phyloP scores from a whole-genome alignment of 768 basidiomycete genomes.

The Mycena leptocephala region DNA sequence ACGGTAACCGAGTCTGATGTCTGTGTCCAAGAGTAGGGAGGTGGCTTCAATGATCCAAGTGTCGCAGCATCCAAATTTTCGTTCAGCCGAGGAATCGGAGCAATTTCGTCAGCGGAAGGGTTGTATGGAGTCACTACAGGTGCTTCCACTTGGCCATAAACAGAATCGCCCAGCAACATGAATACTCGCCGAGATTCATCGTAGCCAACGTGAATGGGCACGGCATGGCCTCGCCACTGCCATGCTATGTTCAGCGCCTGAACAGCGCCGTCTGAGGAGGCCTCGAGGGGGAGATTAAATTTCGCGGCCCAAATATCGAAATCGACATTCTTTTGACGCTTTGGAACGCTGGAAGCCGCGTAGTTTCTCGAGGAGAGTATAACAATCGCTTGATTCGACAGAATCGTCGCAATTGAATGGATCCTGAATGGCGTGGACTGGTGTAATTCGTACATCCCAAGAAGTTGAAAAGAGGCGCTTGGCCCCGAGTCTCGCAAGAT shows the following conservation, averaged over 20 bases:
- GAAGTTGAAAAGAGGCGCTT: constrained; percentile 56
- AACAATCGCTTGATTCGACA: constrained; percentile 59
- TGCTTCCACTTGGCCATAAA: constrained; percentile 62
- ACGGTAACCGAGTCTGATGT: constrained; percentile 87
- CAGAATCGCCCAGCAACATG: constrained; percentile 72
- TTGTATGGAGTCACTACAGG: constrained; percentile 59
- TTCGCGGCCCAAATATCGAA: constrained; percentile 81
- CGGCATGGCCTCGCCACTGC: constrained; percentile 79
- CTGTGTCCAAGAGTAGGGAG: constrained; percentile 96
- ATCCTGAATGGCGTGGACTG: constrained; percentile 59
- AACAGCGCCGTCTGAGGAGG: constrained; percentile 47
- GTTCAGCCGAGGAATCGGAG: constrained; percentile 75
- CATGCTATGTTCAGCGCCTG: constrained; percentile 71
- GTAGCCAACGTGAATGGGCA: constrained; percentile 75
- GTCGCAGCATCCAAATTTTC: constrained; percentile 67
- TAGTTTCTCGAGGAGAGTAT: constrained; percentile 76
- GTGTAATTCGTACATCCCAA: constrained; percentile 71
- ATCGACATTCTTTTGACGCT: constrained; percentile 47
- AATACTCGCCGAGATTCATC: constrained; percentile 62
- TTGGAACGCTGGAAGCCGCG: constrained; percentile 29
- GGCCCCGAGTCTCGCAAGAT: constrained; percentile 62
- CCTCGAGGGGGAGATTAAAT: constrained; percentile 61
- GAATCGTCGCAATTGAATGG: constrained; percentile 57
- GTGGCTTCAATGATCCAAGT: constrained; percentile 65
- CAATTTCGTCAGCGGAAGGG: constrained; percentile 77